Conservation (phyloP, 2,329 filamentous ascomycete genomes). For the Talaromyces marneffei region DNA sequence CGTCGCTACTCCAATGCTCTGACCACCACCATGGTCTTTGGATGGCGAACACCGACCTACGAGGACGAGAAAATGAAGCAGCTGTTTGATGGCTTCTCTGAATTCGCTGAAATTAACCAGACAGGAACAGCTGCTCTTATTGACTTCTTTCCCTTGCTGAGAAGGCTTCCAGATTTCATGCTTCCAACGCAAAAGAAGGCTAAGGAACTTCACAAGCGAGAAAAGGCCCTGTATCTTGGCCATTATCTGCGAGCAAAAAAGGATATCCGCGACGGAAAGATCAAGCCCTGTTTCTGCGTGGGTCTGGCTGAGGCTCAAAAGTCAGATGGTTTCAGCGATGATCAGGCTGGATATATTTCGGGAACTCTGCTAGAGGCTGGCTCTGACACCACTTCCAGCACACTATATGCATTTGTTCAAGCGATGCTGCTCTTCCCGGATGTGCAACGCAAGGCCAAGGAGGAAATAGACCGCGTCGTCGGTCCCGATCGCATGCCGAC, state of each 20-base stretch:
- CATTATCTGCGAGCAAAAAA: constrained; percentile 16
- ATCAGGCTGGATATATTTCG: constrained; percentile 21
- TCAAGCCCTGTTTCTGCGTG: constrained; percentile 16
- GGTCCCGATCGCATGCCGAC: constrained; percentile 27
- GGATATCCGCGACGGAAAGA: constrained; percentile 11
- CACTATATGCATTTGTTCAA: constrained; percentile 40
- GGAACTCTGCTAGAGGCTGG: constrained; percentile 37
- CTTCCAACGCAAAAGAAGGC: constrained; percentile 12
- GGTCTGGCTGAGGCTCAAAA: constrained; percentile 17
- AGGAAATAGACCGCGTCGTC: constrained; percentile 31
- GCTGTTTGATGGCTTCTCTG: neutral
- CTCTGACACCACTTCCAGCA: constrained; percentile 42
- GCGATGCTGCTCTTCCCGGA: constrained; percentile 45
- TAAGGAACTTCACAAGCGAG: constrained; percentile 14
- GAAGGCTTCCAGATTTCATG: constrained; percentile 16
- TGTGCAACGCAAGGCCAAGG: constrained; percentile 34
- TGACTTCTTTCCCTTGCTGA: constrained; percentile 18
- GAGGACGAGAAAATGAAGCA: neutral
- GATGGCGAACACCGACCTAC: neutral
- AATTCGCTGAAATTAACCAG: neutral
- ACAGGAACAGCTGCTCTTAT: constrained; percentile 10
- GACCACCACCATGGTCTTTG: neutral
- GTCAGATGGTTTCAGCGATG: constrained; percentile 16
- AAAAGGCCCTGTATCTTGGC: constrained; percentile 14
- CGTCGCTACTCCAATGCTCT: neutral